Percentiles rank a stretch among this genome's conserved stretches.
phyloP scores from a whole-genome alignment of 768 basidiomycete species.

The Lepiota venenata region DNA sequence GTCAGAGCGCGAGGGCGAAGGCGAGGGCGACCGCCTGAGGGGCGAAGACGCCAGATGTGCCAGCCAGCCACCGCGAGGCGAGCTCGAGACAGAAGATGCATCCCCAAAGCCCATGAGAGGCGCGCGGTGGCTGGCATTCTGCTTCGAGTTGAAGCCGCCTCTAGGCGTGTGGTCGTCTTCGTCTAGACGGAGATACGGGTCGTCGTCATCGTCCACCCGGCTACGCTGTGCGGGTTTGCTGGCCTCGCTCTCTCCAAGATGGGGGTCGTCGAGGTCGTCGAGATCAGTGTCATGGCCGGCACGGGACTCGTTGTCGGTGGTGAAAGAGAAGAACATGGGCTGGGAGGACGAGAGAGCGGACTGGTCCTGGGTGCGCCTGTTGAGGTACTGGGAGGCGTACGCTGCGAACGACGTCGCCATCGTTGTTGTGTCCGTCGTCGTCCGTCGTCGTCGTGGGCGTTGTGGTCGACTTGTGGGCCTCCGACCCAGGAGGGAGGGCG shows the following conservation, averaged over 20 bases:
- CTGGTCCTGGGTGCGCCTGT: constrained; percentile 45
- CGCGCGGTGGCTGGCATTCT: constrained; percentile 29
- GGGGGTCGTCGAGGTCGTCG: constrained; percentile 78
- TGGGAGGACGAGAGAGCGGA: constrained; percentile 61
- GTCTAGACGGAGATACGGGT: constrained; percentile 77
- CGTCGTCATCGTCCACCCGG: constrained; percentile 62
- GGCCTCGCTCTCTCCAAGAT: constrained; percentile 44
- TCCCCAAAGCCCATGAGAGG: constrained; percentile 35
- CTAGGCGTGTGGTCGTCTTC: constrained; percentile 47
- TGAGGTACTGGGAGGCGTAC: constrained; percentile 81
- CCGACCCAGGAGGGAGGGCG: not conserved
- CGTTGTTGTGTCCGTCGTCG: constrained; percentile 41
- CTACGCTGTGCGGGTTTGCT: constrained; percentile 26
- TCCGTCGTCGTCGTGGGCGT: constrained; percentile 15
- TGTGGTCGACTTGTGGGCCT: constrained; percentile 4
- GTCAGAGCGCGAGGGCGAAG: constrained; percentile 37
- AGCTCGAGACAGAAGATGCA: constrained; percentile 29
- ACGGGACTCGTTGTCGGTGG: constrained; percentile 66
- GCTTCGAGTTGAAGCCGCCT: constrained; percentile 24
- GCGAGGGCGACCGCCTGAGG: constrained; percentile 25
- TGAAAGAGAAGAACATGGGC: constrained; percentile 88
- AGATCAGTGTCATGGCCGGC: constrained; percentile 46
- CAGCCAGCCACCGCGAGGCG: constrained; percentile 58
- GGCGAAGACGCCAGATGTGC: constrained; percentile 74
- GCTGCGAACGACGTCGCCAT: constrained; percentile 74